phyloP scores from a whole-genome alignment of 1,284 basidiomycete species.

The Cutaneotrichosporon daszewskae region DNA sequence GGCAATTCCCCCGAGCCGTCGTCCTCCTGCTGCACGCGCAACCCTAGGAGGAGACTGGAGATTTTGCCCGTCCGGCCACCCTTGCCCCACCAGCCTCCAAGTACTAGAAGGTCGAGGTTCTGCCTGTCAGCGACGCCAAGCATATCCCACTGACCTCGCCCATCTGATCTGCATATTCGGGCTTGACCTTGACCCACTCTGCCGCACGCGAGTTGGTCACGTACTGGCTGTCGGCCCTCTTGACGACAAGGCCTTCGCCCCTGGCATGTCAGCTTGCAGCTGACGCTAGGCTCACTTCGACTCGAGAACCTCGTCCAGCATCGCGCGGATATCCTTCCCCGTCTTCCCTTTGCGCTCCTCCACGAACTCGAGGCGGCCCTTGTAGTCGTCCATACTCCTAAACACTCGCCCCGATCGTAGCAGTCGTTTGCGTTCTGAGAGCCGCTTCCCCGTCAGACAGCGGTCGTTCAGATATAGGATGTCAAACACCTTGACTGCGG shows the following conservation, averaged over 20 bases:
- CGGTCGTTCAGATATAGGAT: slow-evolving; percentile 69
- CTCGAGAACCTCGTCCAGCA: slow-evolving; percentile 75
- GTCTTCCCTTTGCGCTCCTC: slow-evolving; percentile 65
- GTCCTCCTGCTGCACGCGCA: slow-evolving; percentile 45
- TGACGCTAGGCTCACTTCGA: slow-evolving; percentile 44
- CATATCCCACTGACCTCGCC: slow-evolving; percentile 23
- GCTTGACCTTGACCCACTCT: slow-evolving; percentile 94
- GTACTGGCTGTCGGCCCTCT: slow-evolving; percentile 73
- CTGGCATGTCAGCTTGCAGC: slow-evolving; percentile 28
- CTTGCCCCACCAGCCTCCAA: slow-evolving; percentile 55
- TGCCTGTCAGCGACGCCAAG: slow-evolving; percentile 47
- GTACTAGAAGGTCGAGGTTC: slow-evolving; percentile 79
- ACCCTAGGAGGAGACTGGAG: slow-evolving; percentile 47
- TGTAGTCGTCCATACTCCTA: slow-evolving; percentile 47
- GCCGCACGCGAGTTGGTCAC: slow-evolving; percentile 73
- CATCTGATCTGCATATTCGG: slow-evolving; percentile 59
- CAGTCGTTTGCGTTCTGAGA: slow-evolving; percentile 47
- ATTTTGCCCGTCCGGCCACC: slow-evolving; percentile 48
- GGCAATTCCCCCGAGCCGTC: slow-evolving; percentile 56
- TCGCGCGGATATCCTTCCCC: slow-evolving; percentile 68
- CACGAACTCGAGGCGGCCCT: slow-evolving; percentile 72
- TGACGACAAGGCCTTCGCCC: slow-evolving; percentile 87
- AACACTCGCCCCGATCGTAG: slow-evolving; percentile 38
- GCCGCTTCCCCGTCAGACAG: slow-evolving; percentile 42
- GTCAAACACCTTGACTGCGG: slow-evolving; percentile 86